These are phyloP conservation scores for Trichoderma gracile DNA, from an alignment of 2,329 filamentous ascomycete species.

Conservation along the genomic window DNA sequence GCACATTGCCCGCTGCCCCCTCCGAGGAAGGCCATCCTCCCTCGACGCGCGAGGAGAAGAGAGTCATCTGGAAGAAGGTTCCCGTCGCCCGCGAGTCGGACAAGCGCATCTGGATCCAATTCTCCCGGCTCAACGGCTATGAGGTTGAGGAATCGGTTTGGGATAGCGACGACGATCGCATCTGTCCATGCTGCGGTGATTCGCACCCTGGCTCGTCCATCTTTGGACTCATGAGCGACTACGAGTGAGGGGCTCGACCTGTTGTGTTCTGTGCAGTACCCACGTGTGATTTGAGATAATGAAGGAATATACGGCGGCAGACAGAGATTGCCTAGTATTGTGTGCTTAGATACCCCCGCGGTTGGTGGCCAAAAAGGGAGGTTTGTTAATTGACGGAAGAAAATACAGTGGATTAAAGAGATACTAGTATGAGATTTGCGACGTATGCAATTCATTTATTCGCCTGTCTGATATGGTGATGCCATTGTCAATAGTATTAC, in stretches of 20 bases:
- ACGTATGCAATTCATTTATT: conserved; percentile 5
- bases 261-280: not conserved
- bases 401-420: conserved; percentile 15
- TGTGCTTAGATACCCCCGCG: conserved; percentile 27
- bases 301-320: conserved; percentile 20
- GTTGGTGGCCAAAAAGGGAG: conserved; percentile 19
- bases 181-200: conserved; percentile 46
- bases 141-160: conserved; percentile 39
- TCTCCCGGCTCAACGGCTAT: conserved; percentile 45
- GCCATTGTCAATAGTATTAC: too few species aligned
- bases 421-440: conserved; percentile 8
- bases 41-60: conserved; percentile 45
- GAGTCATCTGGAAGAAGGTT: conserved; percentile 54
- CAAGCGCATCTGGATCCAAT: conserved; percentile 52
- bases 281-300: conserved; percentile 22
- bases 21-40: conserved; percentile 46
- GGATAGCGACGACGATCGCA: conserved; percentile 40
- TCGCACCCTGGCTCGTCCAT: conserved; percentile 41
- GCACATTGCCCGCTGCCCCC: conserved; percentile 44
- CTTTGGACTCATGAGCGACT: conserved; percentile 36
- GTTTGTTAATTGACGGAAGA: conserved; percentile 13
- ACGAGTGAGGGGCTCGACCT: conserved; percentile 28
- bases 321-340: conserved; percentile 18
- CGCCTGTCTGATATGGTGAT: too few species aligned
- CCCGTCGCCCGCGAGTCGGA: conserved; percentile 44